Evolutionary conservation across 306 rosid genomes (phyloP), one percentile per base, ranked within the genome.

Genomic region (Lathyrus tuberosus): DNA sequence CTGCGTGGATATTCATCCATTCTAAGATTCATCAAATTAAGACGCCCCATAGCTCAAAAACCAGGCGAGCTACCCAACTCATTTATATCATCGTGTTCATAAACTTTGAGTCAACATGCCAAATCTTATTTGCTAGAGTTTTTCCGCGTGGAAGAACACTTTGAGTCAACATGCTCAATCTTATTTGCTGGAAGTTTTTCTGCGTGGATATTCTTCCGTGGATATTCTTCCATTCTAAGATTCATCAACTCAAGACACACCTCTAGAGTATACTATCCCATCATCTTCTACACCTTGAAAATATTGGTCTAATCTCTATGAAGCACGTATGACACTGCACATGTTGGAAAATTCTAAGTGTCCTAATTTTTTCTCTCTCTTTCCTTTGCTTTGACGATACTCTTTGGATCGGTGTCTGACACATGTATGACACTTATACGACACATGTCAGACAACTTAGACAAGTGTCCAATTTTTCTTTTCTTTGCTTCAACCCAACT

Each of bases 211-310:
- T 28, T 53, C 17, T 17, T 28, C 46, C 24, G n/a, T 40, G 44
- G 31, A 24, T 44, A 44, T 28, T 53, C 17, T 17, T 28, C 46
- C 24, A 24, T 44, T 44, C 24, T 49, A 52, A 24, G 48, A 63
- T 37, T 62, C 7, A 3, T 42, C 75, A 44, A 53, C 43, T 35
- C 51, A 22, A 54, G 47, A 56, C 38, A 56, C 38, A 7, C 67
- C 20, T 33, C n/a, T 35, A 24, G 26, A 8, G 8, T 54, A 35
- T 41, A 13, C 24, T 12, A 15, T 66, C 57, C 17, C 37, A 47
- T 68, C 71, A 42, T 59, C 33, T 51, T 47, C 42, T 48, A 35
- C 28, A 3, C 28, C 65, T 62, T 41, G 41, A 57, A 73, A 69
- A 31, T 7, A 48, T 33, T 41, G 43, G 40, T 64, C 48, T 26